These are phyloP conservation scores for Boletales sp. DNA, from an alignment of 768 basidiomycete genomes.

Conservation along the genomic window DNA sequence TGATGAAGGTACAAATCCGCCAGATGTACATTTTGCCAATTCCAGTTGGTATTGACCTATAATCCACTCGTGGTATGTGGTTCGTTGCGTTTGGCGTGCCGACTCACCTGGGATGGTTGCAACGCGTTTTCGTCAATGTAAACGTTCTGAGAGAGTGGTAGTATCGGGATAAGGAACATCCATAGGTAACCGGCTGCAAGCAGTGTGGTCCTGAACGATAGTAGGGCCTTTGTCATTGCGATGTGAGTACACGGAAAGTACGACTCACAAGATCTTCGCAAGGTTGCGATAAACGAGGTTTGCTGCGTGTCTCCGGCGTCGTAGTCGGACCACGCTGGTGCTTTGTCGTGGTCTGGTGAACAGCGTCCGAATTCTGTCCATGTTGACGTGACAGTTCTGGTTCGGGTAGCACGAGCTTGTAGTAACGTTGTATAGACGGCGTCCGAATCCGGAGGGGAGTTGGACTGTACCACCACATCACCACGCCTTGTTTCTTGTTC, in stretches of 20 bases:
- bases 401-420: too few relatives aligned
- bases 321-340: conserved; percentile 41
- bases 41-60: conserved; percentile 89
- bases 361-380: conserved; percentile 23
- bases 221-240: too few relatives aligned
- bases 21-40: conserved; percentile 84
- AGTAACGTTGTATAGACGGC: too few relatives aligned
- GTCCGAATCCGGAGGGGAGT: conserved; percentile 22
- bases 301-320: conserved; percentile 39
- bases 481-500: conserved; percentile 9
- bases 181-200: conserved; percentile 72
- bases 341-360: conserved; percentile 21
- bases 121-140: conserved; percentile 97
- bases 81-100: neutral
- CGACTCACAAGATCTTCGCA: conserved; percentile 29
- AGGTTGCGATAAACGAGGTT: conserved; percentile 31
- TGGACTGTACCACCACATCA: neutral
- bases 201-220: conserved; percentile 45
- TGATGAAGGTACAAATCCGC: conserved; percentile 80
- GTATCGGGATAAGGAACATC: conserved; percentile 74
- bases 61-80: neutral
- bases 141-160: conserved; percentile 58
- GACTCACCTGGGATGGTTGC: conserved; percentile 79
- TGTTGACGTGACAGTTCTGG: neutral
- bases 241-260: neutral